Base-by-base conservation (phyloP, 2,329 filamentous ascomycete genomes). In the Colletotrichum limetticola region DNA sequence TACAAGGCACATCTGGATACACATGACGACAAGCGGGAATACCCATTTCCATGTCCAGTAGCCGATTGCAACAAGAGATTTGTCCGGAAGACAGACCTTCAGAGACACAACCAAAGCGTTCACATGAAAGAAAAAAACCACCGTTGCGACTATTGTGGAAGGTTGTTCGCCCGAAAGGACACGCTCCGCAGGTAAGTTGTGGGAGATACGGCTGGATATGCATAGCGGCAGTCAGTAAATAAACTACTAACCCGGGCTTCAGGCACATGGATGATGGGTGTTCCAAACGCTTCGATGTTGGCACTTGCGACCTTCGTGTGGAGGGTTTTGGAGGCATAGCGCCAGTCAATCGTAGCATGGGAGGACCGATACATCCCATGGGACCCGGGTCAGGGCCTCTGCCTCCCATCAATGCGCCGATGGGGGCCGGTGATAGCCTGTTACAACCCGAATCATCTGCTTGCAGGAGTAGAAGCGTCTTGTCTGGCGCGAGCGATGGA, bases 1-100 rank as follows among this genome's bases (percentile, higher is more conserved):
- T 94, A 92, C 84, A 95, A 94, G 78, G 93, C 94, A 35, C 95
- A 97, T 80, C 89, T 95, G 87, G 92, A 95, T 78, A 95, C 92
- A 1, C 95, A 98, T 79, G 91, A 97, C 78, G 91, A 94, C 16
- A 88, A 90, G 72, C 88, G 93, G 69, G 90, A 90, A 77, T 94
- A 93, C 77, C 91, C 92, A 0, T 93, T 94, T 78, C 86, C 87
- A 1, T 97, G 95, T 81, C 84, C 85, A 1, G 84, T 91, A 35
- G 81, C 86, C 2, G 88, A 87, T 65, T 98, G 95, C 82, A 87
- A 84, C 76, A 94, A 93, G 83, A 90, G 90, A 64, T 97, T 97
- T 81, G 93, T 94, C 22, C 89, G 95, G 77, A 95, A 93, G 82
- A 95, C 95, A 1, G 95, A 97, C 80, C 87, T 97, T 28, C 86